These are phyloP conservation scores for Carex scoparia DNA, from an alignment of 176 grass and related monocot species.

Conservation along the genomic window DNA sequence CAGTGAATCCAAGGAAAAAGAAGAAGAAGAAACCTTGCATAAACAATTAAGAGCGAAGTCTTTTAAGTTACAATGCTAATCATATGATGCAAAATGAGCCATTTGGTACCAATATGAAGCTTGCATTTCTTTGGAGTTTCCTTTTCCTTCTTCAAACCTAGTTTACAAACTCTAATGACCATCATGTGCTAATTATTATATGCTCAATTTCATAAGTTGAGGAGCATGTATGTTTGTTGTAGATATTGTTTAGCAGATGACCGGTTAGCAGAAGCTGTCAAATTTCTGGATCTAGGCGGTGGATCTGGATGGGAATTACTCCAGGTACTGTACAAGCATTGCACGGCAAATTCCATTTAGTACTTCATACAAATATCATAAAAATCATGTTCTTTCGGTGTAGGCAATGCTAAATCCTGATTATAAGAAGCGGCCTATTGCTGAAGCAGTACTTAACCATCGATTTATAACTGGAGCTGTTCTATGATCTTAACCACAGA, in stretches of 20 bases:
- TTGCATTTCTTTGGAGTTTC: background rate
- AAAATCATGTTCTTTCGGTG: background rate
- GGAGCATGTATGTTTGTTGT: slow-evolving; percentile 8
- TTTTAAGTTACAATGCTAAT: background rate
- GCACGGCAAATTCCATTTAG: background rate
- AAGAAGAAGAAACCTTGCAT: background rate
- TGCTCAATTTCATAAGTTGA: slow-evolving; percentile 15
- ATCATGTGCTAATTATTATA: background rate
- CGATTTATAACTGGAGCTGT: slow-evolving; percentile 69
- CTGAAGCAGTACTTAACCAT: slow-evolving; percentile 77
- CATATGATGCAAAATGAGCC: background rate
- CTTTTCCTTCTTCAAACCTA: background rate
- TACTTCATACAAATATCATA: background rate
- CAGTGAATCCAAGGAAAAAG: background rate
- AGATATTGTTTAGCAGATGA: slow-evolving; percentile 88
- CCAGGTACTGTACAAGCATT: slow-evolving; percentile 47
- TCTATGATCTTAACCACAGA: slow-evolving; percentile 48
- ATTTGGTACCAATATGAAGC: background rate
- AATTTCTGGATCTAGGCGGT: slow-evolving; percentile 77
- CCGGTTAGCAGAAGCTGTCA: slow-evolving; percentile 54
- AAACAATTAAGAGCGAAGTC: background rate
- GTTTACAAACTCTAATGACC: background rate
- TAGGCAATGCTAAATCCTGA: slow-evolving; percentile 86
- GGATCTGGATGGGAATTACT: slow-evolving; percentile 87
- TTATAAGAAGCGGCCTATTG: slow-evolving; percentile 67